Evolutionary conservation across 1,284 basidiomycete species (phyloP), one percentile per base, ranked within the genome.

Genomic region (Gymnopus androsaceus): DNA sequence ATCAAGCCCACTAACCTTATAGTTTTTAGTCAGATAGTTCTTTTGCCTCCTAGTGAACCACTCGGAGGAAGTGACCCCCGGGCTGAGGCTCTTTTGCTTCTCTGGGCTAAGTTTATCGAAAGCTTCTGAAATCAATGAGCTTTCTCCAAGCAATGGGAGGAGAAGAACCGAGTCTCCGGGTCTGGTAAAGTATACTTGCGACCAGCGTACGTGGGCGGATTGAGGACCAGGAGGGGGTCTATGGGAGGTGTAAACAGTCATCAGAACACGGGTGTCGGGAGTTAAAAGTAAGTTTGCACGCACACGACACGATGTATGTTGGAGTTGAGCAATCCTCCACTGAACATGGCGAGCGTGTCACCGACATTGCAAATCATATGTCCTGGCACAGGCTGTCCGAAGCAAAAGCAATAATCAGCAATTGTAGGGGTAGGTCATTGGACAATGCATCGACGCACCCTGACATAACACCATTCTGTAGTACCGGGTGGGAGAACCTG

Each of bases 401-500:
- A n/a, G 45, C 52, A 17, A 28, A 30, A 15, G 21, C 3, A 42
- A 21, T 28, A n/a, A 9, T 25, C 0, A 27, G 19, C 21, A 25
- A 21, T 17, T 33, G n/a, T 28, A 15, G 8, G 6, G 9, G 15
- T 5, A 23, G 27, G 34, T 44, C 17, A 8, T n/a, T n/a, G 21
- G 15, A 8, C n/a, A 28, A 46, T 17, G 2, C 31, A 45, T 45
- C 14, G 11, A 27, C 62, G 9, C 51, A 84, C 85, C 73, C 79
- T 79, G 55, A 89, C 76, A 59, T 88, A 89, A 61, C 83, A 82
- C 88, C 88, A 90, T 25, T 77, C 69, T 15, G 82, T 75, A 11
- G 77, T 72, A 3, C 82, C 83, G 0, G 86, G 86, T 0, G 80
- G 78, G 34, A 88, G 74, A 1, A 90, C 87, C 63, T 90, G 88